phyloP scores from a whole-genome alignment of 768 basidiomycete genomes.

The Phaeotremella fagi region DNA sequence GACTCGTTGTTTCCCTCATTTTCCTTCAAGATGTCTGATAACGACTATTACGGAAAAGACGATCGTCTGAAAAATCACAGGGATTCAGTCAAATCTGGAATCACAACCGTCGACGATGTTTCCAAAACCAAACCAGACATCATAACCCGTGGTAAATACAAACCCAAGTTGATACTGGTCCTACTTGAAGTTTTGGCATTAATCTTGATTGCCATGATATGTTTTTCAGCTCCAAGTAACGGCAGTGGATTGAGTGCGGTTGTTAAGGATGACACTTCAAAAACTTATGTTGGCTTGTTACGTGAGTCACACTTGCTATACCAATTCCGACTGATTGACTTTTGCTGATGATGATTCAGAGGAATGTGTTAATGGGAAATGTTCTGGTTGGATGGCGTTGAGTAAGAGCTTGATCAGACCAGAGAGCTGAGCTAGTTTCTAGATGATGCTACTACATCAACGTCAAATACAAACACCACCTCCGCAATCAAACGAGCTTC shows the following conservation, averaged over 20 bases:
- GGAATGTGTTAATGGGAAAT: constrained; percentile 3
- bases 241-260: constrained; percentile 3
- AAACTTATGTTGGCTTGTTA: constrained; percentile 8
- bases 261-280: background rate
- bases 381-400: constrained; percentile 12
- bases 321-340: too few species aligned
- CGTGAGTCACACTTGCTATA: constrained; percentile 6
- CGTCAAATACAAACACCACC: background rate
- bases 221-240: constrained; percentile 7
- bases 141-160: constrained; percentile 9
- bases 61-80: too few species aligned
- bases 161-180: constrained; percentile 3
- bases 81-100: too few species aligned
- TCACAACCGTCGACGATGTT: background rate
- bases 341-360: background rate
- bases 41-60: too few species aligned
- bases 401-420: too few species aligned
- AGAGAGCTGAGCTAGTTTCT: too few species aligned
- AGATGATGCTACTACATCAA: too few species aligned
- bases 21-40: too few species aligned
- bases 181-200: constrained; percentile 1
- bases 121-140: background rate
- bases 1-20: too few species aligned
- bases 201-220: constrained; percentile 3
- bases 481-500: background rate